Base-by-base conservation (phyloP, 2,329 filamentous ascomycete genomes). In the Neofusicoccum parvum region DNA sequence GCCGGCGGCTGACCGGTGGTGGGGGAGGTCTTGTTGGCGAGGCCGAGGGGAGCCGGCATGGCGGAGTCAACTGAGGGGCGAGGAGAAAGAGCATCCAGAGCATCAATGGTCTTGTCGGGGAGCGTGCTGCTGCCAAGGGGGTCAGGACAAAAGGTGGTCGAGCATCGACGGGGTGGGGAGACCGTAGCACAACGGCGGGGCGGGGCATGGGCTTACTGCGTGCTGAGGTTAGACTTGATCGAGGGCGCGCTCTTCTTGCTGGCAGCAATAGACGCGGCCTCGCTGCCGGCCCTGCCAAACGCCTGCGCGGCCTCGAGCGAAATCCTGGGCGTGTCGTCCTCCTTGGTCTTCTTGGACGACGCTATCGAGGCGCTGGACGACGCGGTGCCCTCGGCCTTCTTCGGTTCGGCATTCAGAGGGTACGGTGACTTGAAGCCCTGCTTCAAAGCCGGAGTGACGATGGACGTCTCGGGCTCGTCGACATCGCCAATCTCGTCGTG, bases 401-500 rank as follows among this genome's bases (percentile, higher is more conserved):
- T 59, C 15, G 53, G n/a, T 39, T 60, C 65, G 17, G 54, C 51
- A 36, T 46, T 60, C 43, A 60, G 43, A 3, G 56, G 56, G 63
- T 63, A 64, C 62, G 64, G 70, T 64, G 39, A 72, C 70, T 50
- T 73, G 73, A 65, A 49, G 32, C 46, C 53, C 17, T 51, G 27
- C 20, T 66, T 63, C 64, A 76, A 66, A 70, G 75, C 68, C 70
- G 72, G 76, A 72, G 73, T 67, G 77, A 70, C 53, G 76, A 72
- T 64, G 72, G 27, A 66, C 23, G 65, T 53, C 56, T 50, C 51
- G 53, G 36, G 60, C 36, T 43, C 34, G 43, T 69, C 83, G 82
- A 79, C 86, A 83, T 75, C 79, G 49, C 83, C 83, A 72, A 98
- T 88, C 72, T 94, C 90, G 79, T 94, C 88, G 78, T 93, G 92